phyloP scores from a whole-genome alignment of 2,329 filamentous ascomycete genomes.

The Ophiostoma quercus region DNA sequence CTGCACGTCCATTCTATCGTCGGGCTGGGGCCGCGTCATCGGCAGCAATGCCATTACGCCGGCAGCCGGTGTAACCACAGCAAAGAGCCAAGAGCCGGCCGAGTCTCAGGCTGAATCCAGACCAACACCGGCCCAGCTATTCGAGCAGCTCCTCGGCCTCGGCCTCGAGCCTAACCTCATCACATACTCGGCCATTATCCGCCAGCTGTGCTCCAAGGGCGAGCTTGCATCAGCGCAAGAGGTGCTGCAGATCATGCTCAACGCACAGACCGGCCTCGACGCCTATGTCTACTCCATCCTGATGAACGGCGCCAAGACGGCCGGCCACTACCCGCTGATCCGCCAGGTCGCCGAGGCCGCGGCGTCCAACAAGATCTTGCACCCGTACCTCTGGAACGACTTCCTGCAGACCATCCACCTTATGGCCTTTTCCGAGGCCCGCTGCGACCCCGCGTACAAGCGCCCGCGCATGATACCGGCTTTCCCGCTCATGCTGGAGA shows the following conservation, averaged over 20 bases:
- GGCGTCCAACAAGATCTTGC: slow-evolving; percentile 43
- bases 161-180: slow-evolving; percentile 60
- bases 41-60: background rate
- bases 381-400: slow-evolving; percentile 47
- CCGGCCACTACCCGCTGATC: slow-evolving; percentile 50
- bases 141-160: slow-evolving; percentile 52
- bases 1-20: slow-evolving; percentile 54
- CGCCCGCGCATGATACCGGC: slow-evolving; percentile 36
- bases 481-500: slow-evolving; percentile 45
- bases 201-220: slow-evolving; percentile 62
- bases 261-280: slow-evolving; percentile 58
- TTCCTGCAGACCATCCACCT: slow-evolving; percentile 49
- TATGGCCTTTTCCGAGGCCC: slow-evolving; percentile 40
- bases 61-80: background rate
- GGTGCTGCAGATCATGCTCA: slow-evolving; percentile 58
- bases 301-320: slow-evolving; percentile 62
- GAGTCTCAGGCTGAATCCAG: background rate
- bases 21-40: background rate
- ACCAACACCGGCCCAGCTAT: slow-evolving; percentile 48
- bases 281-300: slow-evolving; percentile 62
- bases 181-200: slow-evolving; percentile 62
- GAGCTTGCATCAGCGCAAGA: slow-evolving; percentile 59
- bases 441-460: slow-evolving; percentile 28
- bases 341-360: slow-evolving; percentile 51
- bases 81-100: background rate